A percentile compares a stretch with the other conserved stretches of the same genome.
phyloP scores from a whole-genome alignment of 2,329 filamentous ascomycete genomes.

The Neopestalotiopsis sp. region DNA sequence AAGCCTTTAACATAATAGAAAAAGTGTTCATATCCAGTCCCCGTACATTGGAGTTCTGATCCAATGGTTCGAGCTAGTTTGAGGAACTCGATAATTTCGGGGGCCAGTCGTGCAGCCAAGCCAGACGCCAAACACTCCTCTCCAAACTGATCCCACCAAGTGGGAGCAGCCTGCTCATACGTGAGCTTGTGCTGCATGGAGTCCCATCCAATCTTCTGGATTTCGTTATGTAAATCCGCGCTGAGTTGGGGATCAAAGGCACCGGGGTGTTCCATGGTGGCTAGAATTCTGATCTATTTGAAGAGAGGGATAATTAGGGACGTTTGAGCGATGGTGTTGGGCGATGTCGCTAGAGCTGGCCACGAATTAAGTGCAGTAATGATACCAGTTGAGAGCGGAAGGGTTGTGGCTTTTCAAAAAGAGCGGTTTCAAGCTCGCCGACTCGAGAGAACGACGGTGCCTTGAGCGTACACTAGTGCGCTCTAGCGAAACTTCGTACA shows the following conservation, averaged over 20 bases:
- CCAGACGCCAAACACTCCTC: conserved; percentile 6
- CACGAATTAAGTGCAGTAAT: no score
- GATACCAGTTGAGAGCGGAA: no score
- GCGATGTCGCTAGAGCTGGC: no score
- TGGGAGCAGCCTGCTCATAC: not conserved
- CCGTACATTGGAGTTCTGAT: not conserved
- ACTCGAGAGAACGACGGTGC: no score
- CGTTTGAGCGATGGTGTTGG: no score
- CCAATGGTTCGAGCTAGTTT: conserved; percentile 1
- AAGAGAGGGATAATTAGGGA: no score
- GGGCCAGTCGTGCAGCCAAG: not conserved
- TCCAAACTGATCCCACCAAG: conserved; percentile 12
- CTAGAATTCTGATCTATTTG: no score
- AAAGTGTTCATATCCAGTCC: not conserved
- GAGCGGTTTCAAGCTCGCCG: no score
- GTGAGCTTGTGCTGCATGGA: not conserved
- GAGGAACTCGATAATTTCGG: conserved; percentile 8
- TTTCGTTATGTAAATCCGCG: conserved; percentile 8
- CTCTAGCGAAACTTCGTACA: no score
- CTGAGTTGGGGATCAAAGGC: conserved; percentile 10
- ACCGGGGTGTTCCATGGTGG: not conserved
- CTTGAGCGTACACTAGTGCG: no score
- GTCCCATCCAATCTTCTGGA: not conserved
- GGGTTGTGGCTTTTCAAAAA: no score
- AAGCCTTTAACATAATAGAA: conserved; percentile 1